These are phyloP conservation scores for Tetrapisispora nanseiensis DNA, from an alignment of 805 yeast species.

Conservation along the genomic window DNA sequence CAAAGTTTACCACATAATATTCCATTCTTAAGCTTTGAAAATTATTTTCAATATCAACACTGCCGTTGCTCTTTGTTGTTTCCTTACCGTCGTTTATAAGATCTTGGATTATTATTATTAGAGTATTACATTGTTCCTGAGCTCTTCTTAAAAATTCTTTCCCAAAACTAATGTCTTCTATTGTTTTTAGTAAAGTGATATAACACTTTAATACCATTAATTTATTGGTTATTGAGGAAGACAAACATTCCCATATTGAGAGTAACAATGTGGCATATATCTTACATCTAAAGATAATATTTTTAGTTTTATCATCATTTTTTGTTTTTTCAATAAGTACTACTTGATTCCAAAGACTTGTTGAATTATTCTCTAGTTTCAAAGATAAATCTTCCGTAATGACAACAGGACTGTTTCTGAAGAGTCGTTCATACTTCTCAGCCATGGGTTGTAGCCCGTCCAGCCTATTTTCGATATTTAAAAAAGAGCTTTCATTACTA, in stretches of 20 bases:
- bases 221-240: slow-evolving; percentile 16
- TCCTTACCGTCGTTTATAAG: slow-evolving; percentile 1
- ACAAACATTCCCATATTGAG: slow-evolving; percentile 25
- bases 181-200: slow-evolving; percentile 21
- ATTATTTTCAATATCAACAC: slow-evolving; percentile 5
- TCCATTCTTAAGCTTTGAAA: slow-evolving; percentile 21
- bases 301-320: slow-evolving; percentile 3
- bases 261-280: slow-evolving; percentile 28
- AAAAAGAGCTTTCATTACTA: background rate
- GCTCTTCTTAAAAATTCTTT: slow-evolving; percentile 11
- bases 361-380: slow-evolving; percentile 25
- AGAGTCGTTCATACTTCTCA: slow-evolving; percentile 25
- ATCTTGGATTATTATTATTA: slow-evolving; percentile 17
- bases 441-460: slow-evolving; percentile 25
- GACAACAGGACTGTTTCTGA: slow-evolving; percentile 17
- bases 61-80: too few relatives aligned
- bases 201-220: slow-evolving; percentile 29
- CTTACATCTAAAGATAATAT: slow-evolving; percentile 13
- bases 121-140: slow-evolving; percentile 27
- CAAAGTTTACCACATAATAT: slow-evolving; percentile 27
- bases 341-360: slow-evolving; percentile 32
- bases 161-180: slow-evolving; percentile 20
- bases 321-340: slow-evolving; percentile 22
- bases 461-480: slow-evolving; percentile 10
- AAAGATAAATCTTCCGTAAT: slow-evolving; percentile 12